Evolutionary conservation across 164 flowering plant genomes (phyloP), one percentile per base, ranked within the genome.

Genomic region (Nymphaea thermarum): DNA sequence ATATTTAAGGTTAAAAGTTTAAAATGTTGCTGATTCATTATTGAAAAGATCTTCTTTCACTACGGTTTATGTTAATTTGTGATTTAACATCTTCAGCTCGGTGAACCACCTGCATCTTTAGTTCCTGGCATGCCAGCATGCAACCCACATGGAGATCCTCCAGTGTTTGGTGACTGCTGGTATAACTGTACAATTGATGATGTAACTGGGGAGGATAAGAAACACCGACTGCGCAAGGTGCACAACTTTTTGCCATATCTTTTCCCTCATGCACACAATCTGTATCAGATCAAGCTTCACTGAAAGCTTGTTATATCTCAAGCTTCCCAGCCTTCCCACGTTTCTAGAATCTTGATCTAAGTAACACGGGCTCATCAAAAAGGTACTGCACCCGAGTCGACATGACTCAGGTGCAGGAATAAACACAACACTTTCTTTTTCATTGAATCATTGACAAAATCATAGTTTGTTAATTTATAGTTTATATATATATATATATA

Each of bases 111-210:
- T 45, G 76, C 76, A 43, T 80, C 74, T 66, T 76, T 85, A 59
- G 12, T 72, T 68, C 71, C 77, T 63, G 89, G 88, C 43, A 71
- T 69, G 17, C 93, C 91, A 47, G 81, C 90, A 67, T 95, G 99
- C 75, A 87, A 89, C 78, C 89, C 99, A 73, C 92, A 82, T 80
- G 87, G 78, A n/a, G 87, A 90, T 72, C 99, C 97, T 73, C 94
- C 96, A 12, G 69, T 92, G 68, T 84, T 76, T 71, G 96, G 94
- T 65, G 98, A 95, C 70, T 95, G 99, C 76, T 95, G 99, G 99
- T 95, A 95, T 77, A 95, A 92, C 72, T 95, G 99, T 78, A 92
- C 97, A 12, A 64, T 79, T 53, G 97, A 91, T 81, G 99, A 94
- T 77, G 84, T 94, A 66, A 81, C 96, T 65, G 95, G 85, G 72